Conservation (phyloP, 352 stramenopile genomes). For the Phytophthora aleatoria region DNA sequence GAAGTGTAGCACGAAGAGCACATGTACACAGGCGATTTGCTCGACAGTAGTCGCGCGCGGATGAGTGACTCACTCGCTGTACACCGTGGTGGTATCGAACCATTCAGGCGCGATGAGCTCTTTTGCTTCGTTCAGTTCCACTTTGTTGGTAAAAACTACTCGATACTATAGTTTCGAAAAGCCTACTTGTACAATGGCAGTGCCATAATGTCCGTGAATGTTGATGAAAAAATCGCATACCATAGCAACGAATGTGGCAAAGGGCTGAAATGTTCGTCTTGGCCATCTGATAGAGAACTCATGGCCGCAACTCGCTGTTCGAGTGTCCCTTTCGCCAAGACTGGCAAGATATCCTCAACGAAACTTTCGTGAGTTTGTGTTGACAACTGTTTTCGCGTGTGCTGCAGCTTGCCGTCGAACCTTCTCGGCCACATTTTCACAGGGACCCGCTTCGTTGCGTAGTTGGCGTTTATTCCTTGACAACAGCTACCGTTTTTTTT, state of each 20-base stretch:
- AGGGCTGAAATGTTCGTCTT: constrained; percentile 17
- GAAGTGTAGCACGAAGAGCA: constrained; percentile 22
- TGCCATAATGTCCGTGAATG: too few species aligned
- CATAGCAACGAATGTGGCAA: neutral
- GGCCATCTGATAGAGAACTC: constrained; percentile 17
- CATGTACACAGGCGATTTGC: constrained; percentile 18
- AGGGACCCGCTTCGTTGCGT: neutral
- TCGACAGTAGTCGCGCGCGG: constrained; percentile 3
- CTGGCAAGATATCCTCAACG: neutral
- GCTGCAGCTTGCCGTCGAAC: neutral
- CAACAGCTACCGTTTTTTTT: neutral
- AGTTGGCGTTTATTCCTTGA: neutral
- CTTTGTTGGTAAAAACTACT: too few species aligned
- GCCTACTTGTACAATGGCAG: too few species aligned
- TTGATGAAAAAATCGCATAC: neutral
- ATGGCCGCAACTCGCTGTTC: constrained; percentile 6
- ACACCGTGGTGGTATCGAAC: too few species aligned
- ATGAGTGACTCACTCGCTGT: too few species aligned
- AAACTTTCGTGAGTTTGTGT: neutral
- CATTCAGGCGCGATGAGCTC: too few species aligned
- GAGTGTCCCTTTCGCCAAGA: constrained; percentile 6
- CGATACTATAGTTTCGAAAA: too few species aligned
- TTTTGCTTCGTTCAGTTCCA: neutral
- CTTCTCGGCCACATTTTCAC: constrained; percentile 4
- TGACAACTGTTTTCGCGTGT: constrained; percentile 20